These are phyloP conservation scores for Dendrobium nobile DNA, from an alignment of 106 monocot genomes.

Conservation along the genomic window DNA sequence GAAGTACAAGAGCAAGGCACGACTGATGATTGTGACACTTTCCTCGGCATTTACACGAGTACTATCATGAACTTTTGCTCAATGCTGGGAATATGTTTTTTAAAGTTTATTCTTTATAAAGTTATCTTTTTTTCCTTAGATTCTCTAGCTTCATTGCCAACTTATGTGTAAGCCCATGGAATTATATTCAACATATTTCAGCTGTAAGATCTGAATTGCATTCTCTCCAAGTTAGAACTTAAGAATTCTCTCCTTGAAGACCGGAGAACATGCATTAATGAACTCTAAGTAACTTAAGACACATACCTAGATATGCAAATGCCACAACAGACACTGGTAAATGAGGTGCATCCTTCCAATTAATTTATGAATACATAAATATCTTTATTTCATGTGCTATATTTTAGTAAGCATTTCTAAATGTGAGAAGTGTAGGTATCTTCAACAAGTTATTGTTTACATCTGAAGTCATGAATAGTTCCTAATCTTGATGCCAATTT, in stretches of 20 bases:
- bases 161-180: conserved; percentile 87
- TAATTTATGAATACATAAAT: background rate
- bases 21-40: conserved; percentile 88
- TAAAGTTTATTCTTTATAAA: background rate
- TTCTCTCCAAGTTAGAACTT: conserved; percentile 84
- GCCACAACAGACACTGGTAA: background rate
- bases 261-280: conserved; percentile 83
- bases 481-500: background rate
- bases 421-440: background rate
- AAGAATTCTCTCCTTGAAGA: conserved; percentile 91
- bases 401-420: background rate
- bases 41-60: conserved; percentile 82
- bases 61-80: conserved; percentile 7
- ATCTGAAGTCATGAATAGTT: background rate
- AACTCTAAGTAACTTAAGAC: conserved; percentile 58
- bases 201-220: conserved; percentile 68
- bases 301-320: background rate
- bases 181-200: conserved; percentile 81
- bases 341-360: background rate
- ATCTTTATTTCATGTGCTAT: background rate
- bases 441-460: background rate
- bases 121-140: conserved; percentile 27
- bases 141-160: conserved; percentile 57
- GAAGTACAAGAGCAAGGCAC: conserved; percentile 91
- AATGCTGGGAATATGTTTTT: background rate